phyloP scores from a whole-genome alignment of 805 yeast genomes.

The Kazachstania africana region DNA sequence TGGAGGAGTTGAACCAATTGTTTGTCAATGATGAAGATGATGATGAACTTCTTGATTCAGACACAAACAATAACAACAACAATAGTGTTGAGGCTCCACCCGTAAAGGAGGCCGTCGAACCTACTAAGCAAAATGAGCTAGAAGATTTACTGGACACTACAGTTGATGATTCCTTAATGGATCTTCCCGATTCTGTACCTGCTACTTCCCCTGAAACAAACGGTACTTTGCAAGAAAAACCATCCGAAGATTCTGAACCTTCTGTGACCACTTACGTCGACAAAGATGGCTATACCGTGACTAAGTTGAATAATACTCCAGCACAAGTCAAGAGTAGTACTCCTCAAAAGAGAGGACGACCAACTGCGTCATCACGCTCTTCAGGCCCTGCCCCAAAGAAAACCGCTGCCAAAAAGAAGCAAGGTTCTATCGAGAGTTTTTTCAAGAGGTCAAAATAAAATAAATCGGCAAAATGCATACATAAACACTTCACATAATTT shows the following conservation, averaged over 20 bases:
- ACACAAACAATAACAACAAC: not conserved
- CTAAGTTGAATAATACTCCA: constrained; percentile 13
- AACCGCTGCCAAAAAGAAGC: constrained; percentile 16
- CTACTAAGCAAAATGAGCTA: constrained; percentile 8
- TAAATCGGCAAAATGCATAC: not conserved
- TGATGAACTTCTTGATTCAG: constrained; percentile 5
- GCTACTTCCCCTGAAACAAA: constrained; percentile 1
- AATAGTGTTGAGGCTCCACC: not conserved
- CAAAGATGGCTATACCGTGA: constrained; percentile 26
- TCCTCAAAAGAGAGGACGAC: not conserved
- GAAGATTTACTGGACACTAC: constrained; percentile 24
- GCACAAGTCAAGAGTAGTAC: constrained; percentile 1
- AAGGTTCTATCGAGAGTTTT: constrained; percentile 24
- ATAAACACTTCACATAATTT: too few species aligned
- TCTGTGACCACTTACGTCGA: constrained; percentile 14
- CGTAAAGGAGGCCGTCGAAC: not conserved
- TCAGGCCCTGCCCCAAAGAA: too few species aligned
- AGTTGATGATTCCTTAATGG: constrained; percentile 21
- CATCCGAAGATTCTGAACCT: constrained; percentile 4
- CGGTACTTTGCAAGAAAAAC: not conserved
- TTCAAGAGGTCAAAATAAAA: constrained; percentile 12
- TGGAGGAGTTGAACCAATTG: constrained; percentile 18
- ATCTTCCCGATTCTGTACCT: not conserved
- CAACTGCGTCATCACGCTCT: not conserved
- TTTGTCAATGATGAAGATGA: constrained; percentile 21